Percentiles rank a stretch among this genome's conserved stretches.
Evolutionary conservation across 1,139 yeast genomes (phyloP).

Genomic region (Candida pseudoviswanathii): DNA sequence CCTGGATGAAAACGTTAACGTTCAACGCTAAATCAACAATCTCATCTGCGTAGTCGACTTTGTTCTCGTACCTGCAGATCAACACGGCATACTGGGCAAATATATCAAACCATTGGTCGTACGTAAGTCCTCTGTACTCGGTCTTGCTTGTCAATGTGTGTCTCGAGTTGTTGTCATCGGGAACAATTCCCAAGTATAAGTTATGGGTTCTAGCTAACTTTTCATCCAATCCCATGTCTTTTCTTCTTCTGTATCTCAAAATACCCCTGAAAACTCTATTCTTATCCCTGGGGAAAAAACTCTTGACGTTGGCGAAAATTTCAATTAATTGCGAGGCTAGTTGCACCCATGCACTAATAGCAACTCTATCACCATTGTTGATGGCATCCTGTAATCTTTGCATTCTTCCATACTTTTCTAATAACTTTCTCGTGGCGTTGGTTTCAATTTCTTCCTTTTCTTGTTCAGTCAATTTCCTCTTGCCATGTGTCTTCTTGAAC

Average conservation of each 20-base stretch:
- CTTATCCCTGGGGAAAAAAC: constrained; percentile 77
- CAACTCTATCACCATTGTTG: constrained; percentile 56
- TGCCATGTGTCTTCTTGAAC: constrained; percentile 21
- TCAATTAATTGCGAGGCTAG: constrained; percentile 82
- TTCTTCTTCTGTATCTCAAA: constrained; percentile 59
- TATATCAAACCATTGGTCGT: constrained; percentile 82
- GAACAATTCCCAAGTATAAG: constrained; percentile 62
- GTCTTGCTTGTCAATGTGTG: constrained; percentile 46
- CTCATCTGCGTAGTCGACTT: constrained; percentile 64
- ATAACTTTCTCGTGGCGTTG: constrained; percentile 59
- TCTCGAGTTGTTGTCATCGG: constrained; percentile 36
- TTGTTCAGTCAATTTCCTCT: constrained; percentile 49
- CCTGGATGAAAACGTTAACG: constrained; percentile 74
- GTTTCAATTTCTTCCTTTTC: constrained; percentile 61
- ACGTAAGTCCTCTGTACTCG: constrained; percentile 73
- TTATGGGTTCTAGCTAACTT: constrained; percentile 68
- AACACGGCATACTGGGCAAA: constrained; percentile 78
- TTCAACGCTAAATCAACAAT: constrained; percentile 73
- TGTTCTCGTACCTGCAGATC: constrained; percentile 61
- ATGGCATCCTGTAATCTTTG: constrained; percentile 58
- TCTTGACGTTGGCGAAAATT: constrained; percentile 73
- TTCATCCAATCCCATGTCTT: constrained; percentile 68
- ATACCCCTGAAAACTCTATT: constrained; percentile 71
- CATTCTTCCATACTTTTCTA: constrained; percentile 66
- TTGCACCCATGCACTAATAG: constrained; percentile 80